phyloP scores from a whole-genome alignment of 768 basidiomycete genomes.

The Saitozyma podzolica region DNA sequence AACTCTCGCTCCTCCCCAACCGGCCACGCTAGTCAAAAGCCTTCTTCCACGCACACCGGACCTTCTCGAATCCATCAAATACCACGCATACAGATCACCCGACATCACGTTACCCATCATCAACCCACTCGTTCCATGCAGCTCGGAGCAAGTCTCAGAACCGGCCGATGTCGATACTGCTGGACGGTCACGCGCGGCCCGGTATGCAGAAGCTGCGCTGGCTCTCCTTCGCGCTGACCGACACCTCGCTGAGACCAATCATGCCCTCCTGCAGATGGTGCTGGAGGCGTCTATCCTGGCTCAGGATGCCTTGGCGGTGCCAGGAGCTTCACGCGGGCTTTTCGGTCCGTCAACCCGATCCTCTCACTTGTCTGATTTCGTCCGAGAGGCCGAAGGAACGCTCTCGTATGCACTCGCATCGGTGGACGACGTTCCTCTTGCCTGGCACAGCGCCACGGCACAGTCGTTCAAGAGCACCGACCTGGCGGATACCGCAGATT shows the following conservation, averaged over 20 bases:
- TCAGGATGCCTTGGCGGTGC: slow-evolving; percentile 63
- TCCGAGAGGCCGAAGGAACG: slow-evolving; percentile 30
- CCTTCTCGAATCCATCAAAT: slow-evolving; percentile 3
- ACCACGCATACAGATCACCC: slow-evolving; percentile 13
- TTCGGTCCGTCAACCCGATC: slow-evolving; percentile 57
- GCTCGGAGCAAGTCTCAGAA: slow-evolving; percentile 11
- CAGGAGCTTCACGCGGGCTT: slow-evolving; percentile 58
- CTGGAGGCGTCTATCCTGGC: slow-evolving; percentile 65
- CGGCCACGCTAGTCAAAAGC: neutral
- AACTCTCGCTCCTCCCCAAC: neutral
- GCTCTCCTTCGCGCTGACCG: slow-evolving; percentile 63
- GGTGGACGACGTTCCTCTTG: slow-evolving; percentile 15
- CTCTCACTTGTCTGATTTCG: slow-evolving; percentile 53
- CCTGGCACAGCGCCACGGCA: slow-evolving; percentile 27
- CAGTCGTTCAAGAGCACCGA: slow-evolving; percentile 2
- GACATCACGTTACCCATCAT: slow-evolving; percentile 28
- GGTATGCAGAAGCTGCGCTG: slow-evolving; percentile 63
- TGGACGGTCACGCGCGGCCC: slow-evolving; percentile 67
- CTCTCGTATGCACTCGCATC: slow-evolving; percentile 32
- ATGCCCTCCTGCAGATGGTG: slow-evolving; percentile 72
- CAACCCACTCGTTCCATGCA: slow-evolving; percentile 30
- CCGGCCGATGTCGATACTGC: slow-evolving; percentile 52
- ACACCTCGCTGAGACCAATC: slow-evolving; percentile 60
- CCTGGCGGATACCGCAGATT: slow-evolving; percentile 12
- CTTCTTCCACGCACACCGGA: slow-evolving; percentile 15